These are phyloP conservation scores for Fusarium bulbicola DNA, from an alignment of 2,329 filamentous ascomycete species.

Conservation along the genomic window DNA sequence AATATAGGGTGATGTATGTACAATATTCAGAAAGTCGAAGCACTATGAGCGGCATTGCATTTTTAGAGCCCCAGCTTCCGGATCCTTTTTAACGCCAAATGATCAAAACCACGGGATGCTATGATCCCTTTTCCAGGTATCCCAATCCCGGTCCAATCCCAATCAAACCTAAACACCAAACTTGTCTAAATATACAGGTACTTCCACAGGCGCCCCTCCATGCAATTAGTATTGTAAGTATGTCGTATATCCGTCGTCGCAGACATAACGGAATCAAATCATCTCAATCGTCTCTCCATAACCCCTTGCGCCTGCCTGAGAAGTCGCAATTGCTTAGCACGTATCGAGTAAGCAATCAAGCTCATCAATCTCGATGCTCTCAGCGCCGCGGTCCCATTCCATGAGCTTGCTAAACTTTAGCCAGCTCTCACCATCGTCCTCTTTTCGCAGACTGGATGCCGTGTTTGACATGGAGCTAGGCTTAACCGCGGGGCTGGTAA, in stretches of 20 bases:
- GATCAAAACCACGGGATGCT: slow-evolving; percentile 27
- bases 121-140: slow-evolving; percentile 37
- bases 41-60: slow-evolving; percentile 43
- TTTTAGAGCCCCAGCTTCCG: slow-evolving; percentile 27
- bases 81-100: slow-evolving; percentile 32
- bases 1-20: slow-evolving; percentile 42
- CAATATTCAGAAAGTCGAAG: slow-evolving; percentile 34
- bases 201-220: slow-evolving; percentile 42
- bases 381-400: slow-evolving; percentile 77
- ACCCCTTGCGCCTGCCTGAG: slow-evolving; percentile 34
- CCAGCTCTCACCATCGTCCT: slow-evolving; percentile 52
- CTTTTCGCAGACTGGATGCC: slow-evolving; percentile 46
- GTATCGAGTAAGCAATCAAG: slow-evolving; percentile 86
- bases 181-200: slow-evolving; percentile 46
- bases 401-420: slow-evolving; percentile 53
- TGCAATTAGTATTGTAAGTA: slow-evolving; percentile 38
- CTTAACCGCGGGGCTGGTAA: slow-evolving; percentile 65
- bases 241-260: slow-evolving; percentile 38
- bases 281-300: slow-evolving; percentile 30
- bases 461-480: slow-evolving; percentile 41
- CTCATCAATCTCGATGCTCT: slow-evolving; percentile 92
- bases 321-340: slow-evolving; percentile 59
- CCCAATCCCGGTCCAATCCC: slow-evolving; percentile 29
- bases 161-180: slow-evolving; percentile 36
- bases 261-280: slow-evolving; percentile 37